Conservation (phyloP, 2,329 filamentous ascomycete species). For the Pseudofabraea citricarpa region DNA sequence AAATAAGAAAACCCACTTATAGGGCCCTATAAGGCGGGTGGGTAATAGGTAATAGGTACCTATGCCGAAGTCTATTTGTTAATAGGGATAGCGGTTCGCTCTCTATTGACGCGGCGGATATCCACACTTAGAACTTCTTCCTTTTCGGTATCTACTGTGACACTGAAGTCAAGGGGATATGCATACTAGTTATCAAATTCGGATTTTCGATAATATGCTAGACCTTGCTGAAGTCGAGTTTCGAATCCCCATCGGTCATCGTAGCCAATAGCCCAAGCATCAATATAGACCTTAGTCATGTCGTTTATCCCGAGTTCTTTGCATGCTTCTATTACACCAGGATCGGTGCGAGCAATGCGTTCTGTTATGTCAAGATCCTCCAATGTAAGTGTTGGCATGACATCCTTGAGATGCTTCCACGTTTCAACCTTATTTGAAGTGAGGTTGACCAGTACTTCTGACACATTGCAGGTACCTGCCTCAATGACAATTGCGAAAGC, state of each 20-base stretch:
- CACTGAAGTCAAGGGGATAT: constrained; percentile 89
- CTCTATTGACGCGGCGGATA: constrained; percentile 71
- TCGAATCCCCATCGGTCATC: constrained; percentile 81
- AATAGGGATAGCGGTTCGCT: constrained; percentile 25
- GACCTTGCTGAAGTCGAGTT: constrained; percentile 79
- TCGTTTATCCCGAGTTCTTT: constrained; percentile 75
- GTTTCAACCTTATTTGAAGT: constrained; percentile 34
- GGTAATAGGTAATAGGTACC: too few relatives aligned
- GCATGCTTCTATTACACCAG: constrained; percentile 87
- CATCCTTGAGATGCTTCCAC: constrained; percentile 41
- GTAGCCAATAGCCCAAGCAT: constrained; percentile 92
- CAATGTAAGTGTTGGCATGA: constrained; percentile 58
- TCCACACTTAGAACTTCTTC: constrained; percentile 46
- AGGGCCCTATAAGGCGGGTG: too few relatives aligned
- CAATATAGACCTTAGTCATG: constrained; percentile 95
- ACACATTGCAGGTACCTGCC: constrained; percentile 32
- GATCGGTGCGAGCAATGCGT: constrained; percentile 67
- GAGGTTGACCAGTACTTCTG: constrained; percentile 49
- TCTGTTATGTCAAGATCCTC: constrained; percentile 84
- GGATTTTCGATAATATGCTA: constrained; percentile 92
- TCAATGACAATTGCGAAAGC: constrained; percentile 46
- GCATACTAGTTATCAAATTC: constrained; percentile 85
- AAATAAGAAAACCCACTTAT: too few relatives aligned
- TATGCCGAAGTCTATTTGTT: too few relatives aligned
- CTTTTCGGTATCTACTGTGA: constrained; percentile 86